Evolutionary conservation across 495 filamentous ascomycete genomes (phyloP), one percentile per base, ranked within the genome.

Genomic region (Mycothermus thermophilus): DNA sequence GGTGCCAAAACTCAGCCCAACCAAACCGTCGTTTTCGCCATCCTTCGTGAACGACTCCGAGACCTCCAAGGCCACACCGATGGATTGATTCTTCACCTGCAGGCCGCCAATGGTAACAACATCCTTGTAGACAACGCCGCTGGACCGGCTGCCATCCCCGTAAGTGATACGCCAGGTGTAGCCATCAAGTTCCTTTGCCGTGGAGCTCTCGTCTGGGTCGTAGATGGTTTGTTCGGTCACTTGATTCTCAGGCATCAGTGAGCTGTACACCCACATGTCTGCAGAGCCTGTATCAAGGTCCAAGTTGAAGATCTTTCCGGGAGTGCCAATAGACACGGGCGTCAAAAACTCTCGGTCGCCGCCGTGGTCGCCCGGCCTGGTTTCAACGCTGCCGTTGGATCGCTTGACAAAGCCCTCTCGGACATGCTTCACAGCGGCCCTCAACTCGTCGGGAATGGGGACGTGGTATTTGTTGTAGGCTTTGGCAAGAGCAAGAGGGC

Each of bases 231-330:
- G 80, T 15, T 75, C 58, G 14, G 51, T 40, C 20, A 57, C 40
- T 21, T 51, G 43, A 22, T 18, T 31, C 18, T 29, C 24, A 9
- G 42, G 12, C 1, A 50, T 50, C 38, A 55, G 42, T 12, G 51
- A 47, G 42, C 49, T 54, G 44, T 63, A 59, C 14, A 62, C 58
- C 61, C 59, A 84, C 65, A 87, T 69, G 58, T 87, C 81, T 27
- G 76, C 71, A 25, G 74, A 80, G 3, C 81, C 81, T 26, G 81
- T 83, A 50, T 87, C 81, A 46, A 84, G 67, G 50, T 83, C 75
- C 37, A 86, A 47, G 45, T 75, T 67, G 44, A 84, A 49, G 4
- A 63, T 69, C 34, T 74, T 71, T 9, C 59, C 58, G 1, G 61
- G 61, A 1, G 51, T 63, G 38, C 81, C 81, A 39, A 85, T 62